phyloP scores from a whole-genome alignment of 176 grass and related monocot genomes.

The Triticum timopheevii region DNA sequence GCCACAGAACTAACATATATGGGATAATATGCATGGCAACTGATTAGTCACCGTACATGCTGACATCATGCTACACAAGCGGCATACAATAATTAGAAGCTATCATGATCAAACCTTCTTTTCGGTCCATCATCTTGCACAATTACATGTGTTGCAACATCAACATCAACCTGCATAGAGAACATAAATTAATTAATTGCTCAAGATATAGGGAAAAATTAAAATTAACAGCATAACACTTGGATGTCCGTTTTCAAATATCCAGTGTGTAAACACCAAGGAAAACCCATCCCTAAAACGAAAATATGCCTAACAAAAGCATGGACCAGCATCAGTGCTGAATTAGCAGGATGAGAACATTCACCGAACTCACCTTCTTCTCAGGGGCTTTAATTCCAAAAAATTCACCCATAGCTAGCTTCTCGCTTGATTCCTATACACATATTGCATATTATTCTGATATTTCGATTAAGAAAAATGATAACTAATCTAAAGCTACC shows the following conservation, averaged over 20 bases:
- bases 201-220: background rate
- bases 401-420: constrained; percentile 95
- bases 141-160: constrained; percentile 79
- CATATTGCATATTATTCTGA: constrained; percentile 24
- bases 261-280: background rate
- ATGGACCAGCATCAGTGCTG: constrained; percentile 1
- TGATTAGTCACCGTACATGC: background rate
- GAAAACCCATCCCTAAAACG: background rate
- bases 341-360: constrained; percentile 29
- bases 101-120: constrained; percentile 60
- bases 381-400: constrained; percentile 92
- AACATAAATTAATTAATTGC: constrained; percentile 17
- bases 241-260: background rate
- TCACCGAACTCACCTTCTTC: constrained; percentile 58
- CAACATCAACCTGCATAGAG: constrained; percentile 69
- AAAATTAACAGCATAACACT: constrained; percentile 6
- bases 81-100: constrained; percentile 16
- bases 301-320: constrained; percentile 6
- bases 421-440: constrained; percentile 92
- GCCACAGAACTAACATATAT: background rate
- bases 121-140: constrained; percentile 94
- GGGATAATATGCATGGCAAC: constrained; percentile 3
- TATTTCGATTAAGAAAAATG: background rate
- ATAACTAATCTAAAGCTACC: background rate
- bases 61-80: constrained; percentile 29